These are phyloP conservation scores for Crotalaria pallida DNA, from an alignment of 306 rosid species.

Conservation along the genomic window DNA sequence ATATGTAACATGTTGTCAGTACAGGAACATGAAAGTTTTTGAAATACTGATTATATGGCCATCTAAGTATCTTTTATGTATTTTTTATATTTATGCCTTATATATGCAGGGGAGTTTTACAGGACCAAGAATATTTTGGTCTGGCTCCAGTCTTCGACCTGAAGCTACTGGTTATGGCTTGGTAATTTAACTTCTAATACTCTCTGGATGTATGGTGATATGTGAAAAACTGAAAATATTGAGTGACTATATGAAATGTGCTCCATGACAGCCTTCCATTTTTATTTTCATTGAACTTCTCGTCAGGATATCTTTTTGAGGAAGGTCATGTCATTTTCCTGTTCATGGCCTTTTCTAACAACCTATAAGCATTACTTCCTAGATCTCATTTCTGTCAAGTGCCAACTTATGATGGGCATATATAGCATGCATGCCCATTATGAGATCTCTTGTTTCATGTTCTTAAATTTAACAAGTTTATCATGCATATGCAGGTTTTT, in stretches of 20 bases:
- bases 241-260: neutral
- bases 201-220: slow-evolving; percentile 4
- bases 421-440: neutral
- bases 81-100: slow-evolving; percentile 38
- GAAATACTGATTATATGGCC: neutral
- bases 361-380: neutral
- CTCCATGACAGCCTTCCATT: neutral
- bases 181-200: slow-evolving; percentile 45
- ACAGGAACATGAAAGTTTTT: neutral
- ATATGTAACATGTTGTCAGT: neutral
- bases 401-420: neutral
- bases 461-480: slow-evolving; percentile 1
- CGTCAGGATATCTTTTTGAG: neutral
- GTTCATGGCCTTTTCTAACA: neutral
- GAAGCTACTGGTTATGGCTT: slow-evolving; percentile 91
- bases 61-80: slow-evolving; percentile 18
- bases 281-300: neutral
- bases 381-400: neutral
- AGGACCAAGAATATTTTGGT: slow-evolving; percentile 92
- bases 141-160: slow-evolving; percentile 91
- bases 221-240: slow-evolving; percentile 9
- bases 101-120: slow-evolving; percentile 88
- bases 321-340: neutral
- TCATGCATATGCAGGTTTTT: slow-evolving; percentile 60
- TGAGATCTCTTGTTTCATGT: slow-evolving; percentile 13